Percentiles rank a stretch among this genome's conserved stretches.
These are phyloP conservation scores for Solanum hybrid DNA, from an alignment of 305 asterid genomes.

Conservation along the genomic window DNA sequence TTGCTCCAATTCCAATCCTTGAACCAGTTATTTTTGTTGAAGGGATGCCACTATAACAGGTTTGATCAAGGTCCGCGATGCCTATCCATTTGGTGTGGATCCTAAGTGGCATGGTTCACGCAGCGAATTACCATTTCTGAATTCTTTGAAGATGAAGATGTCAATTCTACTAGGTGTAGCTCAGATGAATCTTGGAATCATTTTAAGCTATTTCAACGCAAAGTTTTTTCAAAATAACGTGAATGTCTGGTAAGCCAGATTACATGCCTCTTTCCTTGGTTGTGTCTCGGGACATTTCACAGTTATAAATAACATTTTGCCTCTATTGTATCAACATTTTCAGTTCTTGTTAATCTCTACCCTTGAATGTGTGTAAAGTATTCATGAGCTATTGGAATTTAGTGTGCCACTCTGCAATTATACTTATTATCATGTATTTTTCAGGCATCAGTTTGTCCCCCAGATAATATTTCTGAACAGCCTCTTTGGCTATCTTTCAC, in stretches of 20 bases:
- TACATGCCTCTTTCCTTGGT: background rate
- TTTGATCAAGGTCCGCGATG: conserved; percentile 26
- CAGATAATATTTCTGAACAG: conserved; percentile 43
- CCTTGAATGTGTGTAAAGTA: background rate
- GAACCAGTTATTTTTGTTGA: conserved; percentile 8
- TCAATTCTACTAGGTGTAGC: conserved; percentile 45
- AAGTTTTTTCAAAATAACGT: conserved; percentile 35
- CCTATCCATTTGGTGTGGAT: conserved; percentile 45
- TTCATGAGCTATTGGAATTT: background rate
- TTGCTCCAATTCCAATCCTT: background rate
- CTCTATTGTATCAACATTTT: background rate
- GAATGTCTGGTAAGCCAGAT: conserved; percentile 34
- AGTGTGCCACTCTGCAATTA: background rate
- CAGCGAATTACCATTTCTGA: conserved; percentile 42
- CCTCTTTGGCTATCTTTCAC: conserved; percentile 44
- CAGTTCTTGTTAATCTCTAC: background rate
- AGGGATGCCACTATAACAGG: conserved; percentile 36
- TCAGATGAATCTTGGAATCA: conserved; percentile 60
- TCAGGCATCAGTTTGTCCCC: conserved; percentile 39
- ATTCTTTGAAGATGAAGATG: conserved; percentile 50
- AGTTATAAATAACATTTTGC: background rate
- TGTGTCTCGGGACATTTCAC: background rate
- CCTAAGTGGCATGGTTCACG: conserved; percentile 45
- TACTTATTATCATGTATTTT: background rate
- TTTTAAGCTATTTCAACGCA: conserved; percentile 34